Base-by-base conservation (phyloP, 176 grass and related monocot species). In the Oryza coarctata region DNA sequence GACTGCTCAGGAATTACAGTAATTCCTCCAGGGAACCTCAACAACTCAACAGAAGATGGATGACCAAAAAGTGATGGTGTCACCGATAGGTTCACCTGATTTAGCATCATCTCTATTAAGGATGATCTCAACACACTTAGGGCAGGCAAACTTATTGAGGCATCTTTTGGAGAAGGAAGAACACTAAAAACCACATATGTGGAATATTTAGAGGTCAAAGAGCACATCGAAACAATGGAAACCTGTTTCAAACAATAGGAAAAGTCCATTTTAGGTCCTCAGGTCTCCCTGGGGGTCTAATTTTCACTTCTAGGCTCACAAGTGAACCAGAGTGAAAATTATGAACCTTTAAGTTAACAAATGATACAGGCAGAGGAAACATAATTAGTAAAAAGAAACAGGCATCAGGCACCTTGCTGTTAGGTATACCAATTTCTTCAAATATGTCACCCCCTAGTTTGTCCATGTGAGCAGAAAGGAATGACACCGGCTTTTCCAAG, bases 91-190 rank as follows among this genome's bases (percentile, higher is more conserved):
- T 94, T 92, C 82, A 92, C 70, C 25, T 92, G 92, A 75, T 80
- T 64, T 64, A 92, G 79, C 73, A 92, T 75, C 82, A 92, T 88
- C 82, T 80, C 87, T 85, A 94, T 77, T 68, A 94, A 89, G 55
- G 92, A 87, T 68, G 92, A 94, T 77, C 78, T 94, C 38, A 94
- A 69, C 41, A 94, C 87, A 92, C 89, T 94, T 57, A 92, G 63
- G 22, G 92, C 87, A 7, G 87, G 84, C 67, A 86, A 83, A 87
- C 89, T 92, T 88, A 94, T 92, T 64, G 87, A 87, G 83, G 82
- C 70, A 81, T 89, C 68, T 71, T 89, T 87, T 84, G 87, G 82
- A 55, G 89, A 86, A 80, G 92, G 85, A 89, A 94, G 85, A 89
- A 92, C 87, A 80, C 92, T 82, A 86, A 94, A 94, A 61, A 89